Base-by-base conservation (phyloP, 441 rosid species). In the Raphanus hybrid region DNA sequence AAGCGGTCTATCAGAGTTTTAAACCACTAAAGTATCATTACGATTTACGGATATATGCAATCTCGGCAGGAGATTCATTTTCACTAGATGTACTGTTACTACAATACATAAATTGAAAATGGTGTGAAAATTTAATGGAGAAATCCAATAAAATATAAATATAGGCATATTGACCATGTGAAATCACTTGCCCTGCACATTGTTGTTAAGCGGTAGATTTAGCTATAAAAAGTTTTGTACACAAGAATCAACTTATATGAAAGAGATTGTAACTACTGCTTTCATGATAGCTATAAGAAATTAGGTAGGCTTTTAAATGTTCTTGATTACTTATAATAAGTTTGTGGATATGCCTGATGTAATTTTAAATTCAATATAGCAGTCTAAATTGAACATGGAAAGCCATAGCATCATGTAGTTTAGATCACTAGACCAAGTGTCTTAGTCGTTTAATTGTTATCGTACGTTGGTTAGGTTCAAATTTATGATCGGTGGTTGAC, bases 401-500 rank as follows among this genome's bases (percentile, higher is more conserved):
- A 73, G 70, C 58, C 27, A 67, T 73, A 27, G 15, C 16, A 11
- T 72, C 69, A 78, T 60, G 64, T 72, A 67, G 29, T 18, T 55
- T n/a, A 65, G 80, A 77, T 71, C 50, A 58, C 23, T 58, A 71
- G 54, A 64, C 39, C n/a, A 58, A 78, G 23, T 39, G 54, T 73
- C 70, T 2, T 15, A 67, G 73, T 78, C 73, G 64, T 37, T 66
- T 66, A 1, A 54, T 72, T 50, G 41, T 59, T 35, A 60, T 71
- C 69, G 61, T 73, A 72, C 37, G 48, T 60, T 59, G 37, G 81
- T 78, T 73, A 73, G 78, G 78, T 78, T 67, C 27, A 2, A 52
- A 73, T 62, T 78, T 78, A 73, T 16, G 8, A 67, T 14, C 48
- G 70, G 74, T 78, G 11, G 74, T 73, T 78, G 81, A 73, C 81